Conservation (phyloP, 257 asterid species). For the Solanum raphanifolium region DNA sequence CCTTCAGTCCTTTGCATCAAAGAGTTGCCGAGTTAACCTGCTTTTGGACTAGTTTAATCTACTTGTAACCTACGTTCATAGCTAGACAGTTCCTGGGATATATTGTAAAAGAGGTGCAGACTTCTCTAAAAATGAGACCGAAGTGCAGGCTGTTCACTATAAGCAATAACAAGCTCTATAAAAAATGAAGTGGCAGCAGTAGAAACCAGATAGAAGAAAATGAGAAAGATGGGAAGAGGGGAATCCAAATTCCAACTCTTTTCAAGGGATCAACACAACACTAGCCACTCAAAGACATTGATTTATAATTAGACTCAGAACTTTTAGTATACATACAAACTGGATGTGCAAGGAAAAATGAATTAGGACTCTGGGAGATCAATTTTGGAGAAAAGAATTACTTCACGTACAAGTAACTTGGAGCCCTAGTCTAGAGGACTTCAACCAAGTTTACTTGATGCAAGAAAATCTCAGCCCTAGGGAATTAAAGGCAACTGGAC, state of each 20-base stretch:
- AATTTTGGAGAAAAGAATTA: neutral
- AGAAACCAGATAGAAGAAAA: neutral
- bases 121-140: neutral
- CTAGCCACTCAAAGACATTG: neutral
- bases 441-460: neutral
- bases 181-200: neutral
- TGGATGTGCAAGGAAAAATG: neutral
- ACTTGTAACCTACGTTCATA: neutral
- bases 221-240: neutral
- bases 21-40: neutral
- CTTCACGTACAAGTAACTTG: neutral
- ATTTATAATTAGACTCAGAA: neutral
- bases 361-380: neutral
- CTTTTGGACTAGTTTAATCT: neutral
- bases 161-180: neutral
- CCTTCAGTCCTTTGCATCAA: neutral
- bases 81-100: neutral
- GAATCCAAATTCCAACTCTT: neutral
- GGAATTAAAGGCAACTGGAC: neutral
- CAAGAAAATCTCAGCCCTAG: neutral
- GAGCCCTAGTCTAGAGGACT: neutral
- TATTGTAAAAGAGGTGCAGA: neutral
- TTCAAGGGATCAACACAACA: neutral
- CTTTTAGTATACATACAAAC: neutral
- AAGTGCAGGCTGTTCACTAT: neutral